Base-by-base conservation (phyloP, 495 filamentous ascomycete genomes). In the Umbilicaria muhlenbergii region DNA sequence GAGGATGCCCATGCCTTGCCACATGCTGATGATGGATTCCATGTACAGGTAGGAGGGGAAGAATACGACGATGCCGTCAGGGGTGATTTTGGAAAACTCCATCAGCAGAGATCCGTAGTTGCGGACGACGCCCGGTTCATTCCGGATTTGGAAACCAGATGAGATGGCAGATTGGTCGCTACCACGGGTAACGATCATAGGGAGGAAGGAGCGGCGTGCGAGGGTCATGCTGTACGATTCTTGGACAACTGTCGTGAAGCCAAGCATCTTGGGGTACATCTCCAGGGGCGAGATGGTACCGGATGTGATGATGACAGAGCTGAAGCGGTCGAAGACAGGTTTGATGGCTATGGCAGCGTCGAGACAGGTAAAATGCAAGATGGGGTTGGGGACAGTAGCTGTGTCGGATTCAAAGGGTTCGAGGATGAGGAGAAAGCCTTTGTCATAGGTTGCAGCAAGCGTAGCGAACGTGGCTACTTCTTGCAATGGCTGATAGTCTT, bases 391-490 rank as follows among this genome's bases (percentile, higher is more conserved):
- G 0, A 96, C 87, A 39, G 88, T 93, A 31, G 92, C 88, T 16
- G 83, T 83, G 52, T 95, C 92, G 0, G 87, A 89, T 64, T 99
- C 92, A 52, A 80, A 99, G 1, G 92, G 92, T 51, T 99, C 91
- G 32, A 96, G 71, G 36, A 99, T 99, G 21, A 99, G 71, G 4
- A 93, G 70, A 55, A 99, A 99, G 3, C 92, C 92, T 55, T 86
- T 94, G 47, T 99, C 92, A 58, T 99, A 99, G 2, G 92, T 99
- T 36, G 91, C 82, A 31, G 91, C 87, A 0, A 99, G 72, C 2
- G 92, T 99, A n/a, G 92, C 92, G 58, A 99, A 99, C 2, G 89
- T 94, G 7, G 92, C 92, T 11, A 99, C 87, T 67, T 99, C 89
- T 68, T 99, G 92, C 0, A 99, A 72, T 5, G 91, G 82, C 46